Evolutionary conservation across 345 rosid genomes (phyloP).

Genomic region (Aquilaria sinensis): DNA sequence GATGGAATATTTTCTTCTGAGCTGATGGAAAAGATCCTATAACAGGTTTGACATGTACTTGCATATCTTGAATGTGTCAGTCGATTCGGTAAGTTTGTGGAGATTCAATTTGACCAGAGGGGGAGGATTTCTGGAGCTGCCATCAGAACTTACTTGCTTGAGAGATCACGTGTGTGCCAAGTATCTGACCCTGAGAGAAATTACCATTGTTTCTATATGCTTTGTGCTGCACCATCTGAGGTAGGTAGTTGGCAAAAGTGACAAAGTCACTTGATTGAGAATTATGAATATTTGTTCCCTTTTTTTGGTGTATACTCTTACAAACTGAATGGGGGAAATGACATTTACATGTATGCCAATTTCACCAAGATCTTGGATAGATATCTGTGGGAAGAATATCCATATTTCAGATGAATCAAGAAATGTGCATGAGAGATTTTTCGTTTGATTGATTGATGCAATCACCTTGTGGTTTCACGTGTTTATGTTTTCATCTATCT

Average conservation of each 20-base stretch:
- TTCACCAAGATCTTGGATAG: too few species aligned
- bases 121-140: conserved; percentile 99
- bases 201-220: conserved; percentile 99
- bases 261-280: too few species aligned
- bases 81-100: conserved; percentile 99
- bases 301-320: too few species aligned
- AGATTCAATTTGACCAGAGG: conserved; percentile 81
- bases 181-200: conserved; percentile 98
- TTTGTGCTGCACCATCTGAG: conserved; percentile 95
- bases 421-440: too few species aligned
- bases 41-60: conserved; percentile 15
- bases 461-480: too few species aligned
- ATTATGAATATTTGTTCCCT: too few species aligned
- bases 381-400: too few species aligned
- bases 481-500: too few species aligned
- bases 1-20: conserved; percentile 14
- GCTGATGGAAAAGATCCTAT: background rate
- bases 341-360: too few species aligned
- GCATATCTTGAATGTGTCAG: conserved; percentile 34
- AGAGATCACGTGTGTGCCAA: conserved; percentile 99
- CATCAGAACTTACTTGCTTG: conserved; percentile 90
- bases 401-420: too few species aligned
- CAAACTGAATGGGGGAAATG: too few species aligned
- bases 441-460: too few species aligned
- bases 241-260: conserved; percentile 28